Conservation (phyloP, 2,329 filamentous ascomycete genomes). For the Parasarocladium wereldwijsianum region DNA sequence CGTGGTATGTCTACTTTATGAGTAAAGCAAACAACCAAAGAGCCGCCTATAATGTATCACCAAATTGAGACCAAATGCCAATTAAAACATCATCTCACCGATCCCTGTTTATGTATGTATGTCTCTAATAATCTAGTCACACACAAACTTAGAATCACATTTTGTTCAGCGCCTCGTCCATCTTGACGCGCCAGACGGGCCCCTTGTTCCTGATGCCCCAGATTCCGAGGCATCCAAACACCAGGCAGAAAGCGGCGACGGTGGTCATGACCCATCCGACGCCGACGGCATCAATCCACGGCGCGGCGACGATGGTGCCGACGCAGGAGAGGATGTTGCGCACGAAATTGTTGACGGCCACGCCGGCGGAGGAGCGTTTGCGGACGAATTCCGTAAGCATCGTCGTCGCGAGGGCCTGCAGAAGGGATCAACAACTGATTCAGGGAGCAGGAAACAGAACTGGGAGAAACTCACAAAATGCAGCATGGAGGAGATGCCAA, state of each 20-base stretch:
- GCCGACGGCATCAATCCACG: constrained; percentile 55
- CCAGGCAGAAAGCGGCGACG: constrained; percentile 32
- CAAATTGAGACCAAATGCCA: no score
- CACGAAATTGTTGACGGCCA: constrained; percentile 71
- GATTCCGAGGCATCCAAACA: constrained; percentile 42
- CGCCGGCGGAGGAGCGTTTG: constrained; percentile 51
- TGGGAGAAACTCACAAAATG: constrained; percentile 42
- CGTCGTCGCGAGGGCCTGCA: constrained; percentile 48
- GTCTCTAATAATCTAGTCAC: neutral
- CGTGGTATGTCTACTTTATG: no score
- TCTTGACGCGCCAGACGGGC: constrained; percentile 45
- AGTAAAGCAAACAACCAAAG: no score
- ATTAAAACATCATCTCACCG: no score
- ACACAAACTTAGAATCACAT: constrained; percentile 4
- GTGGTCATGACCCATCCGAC: constrained; percentile 64
- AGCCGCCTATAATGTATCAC: no score
- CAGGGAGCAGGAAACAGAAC: constrained; percentile 3
- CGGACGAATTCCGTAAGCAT: constrained; percentile 82
- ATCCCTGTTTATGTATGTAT: no score
- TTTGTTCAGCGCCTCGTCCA: constrained; percentile 36
- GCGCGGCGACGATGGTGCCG: constrained; percentile 53
- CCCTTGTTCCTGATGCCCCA: constrained; percentile 46
- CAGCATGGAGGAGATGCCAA: constrained; percentile 66
- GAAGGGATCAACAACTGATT: neutral
- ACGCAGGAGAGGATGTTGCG: constrained; percentile 66